A percentile compares a stretch with the other conserved stretches of the same genome.
Conservation (phyloP, 805 yeast species). For the Zygosaccharomyces rouxii region DNA sequence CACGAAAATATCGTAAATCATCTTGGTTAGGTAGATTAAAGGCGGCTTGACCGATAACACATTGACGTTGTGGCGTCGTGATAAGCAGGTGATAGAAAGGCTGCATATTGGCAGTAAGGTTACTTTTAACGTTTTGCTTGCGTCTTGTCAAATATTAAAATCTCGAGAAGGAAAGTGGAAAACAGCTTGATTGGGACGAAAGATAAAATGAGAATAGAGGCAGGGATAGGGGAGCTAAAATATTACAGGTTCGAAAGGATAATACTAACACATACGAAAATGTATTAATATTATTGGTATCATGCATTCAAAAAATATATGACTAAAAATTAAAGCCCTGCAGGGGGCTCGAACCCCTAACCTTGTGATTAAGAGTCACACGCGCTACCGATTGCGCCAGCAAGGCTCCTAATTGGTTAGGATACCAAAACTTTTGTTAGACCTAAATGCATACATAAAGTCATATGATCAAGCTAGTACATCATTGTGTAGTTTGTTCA, state of each 20-base stretch:
- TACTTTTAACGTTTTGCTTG: neutral
- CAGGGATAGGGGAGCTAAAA: too few species aligned
- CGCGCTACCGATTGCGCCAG: slow-evolving; percentile 29
- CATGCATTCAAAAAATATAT: too few species aligned
- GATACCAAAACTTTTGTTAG: too few species aligned
- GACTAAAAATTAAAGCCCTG: slow-evolving; percentile 22
- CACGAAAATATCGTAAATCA: neutral
- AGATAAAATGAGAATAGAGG: neutral
- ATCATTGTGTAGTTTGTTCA: too few species aligned
- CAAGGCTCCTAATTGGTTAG: slow-evolving; percentile 10
- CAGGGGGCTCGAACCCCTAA: slow-evolving; percentile 28
- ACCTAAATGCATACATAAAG: too few species aligned
- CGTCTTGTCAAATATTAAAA: neutral
- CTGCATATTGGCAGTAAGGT: too few species aligned
- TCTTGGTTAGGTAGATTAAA: neutral
- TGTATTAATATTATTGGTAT: too few species aligned
- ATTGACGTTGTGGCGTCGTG: neutral
- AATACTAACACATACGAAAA: too few species aligned
- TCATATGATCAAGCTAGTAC: too few species aligned
- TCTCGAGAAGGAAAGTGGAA: neutral
- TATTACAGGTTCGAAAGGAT: too few species aligned
- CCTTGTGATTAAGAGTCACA: slow-evolving; percentile 27
- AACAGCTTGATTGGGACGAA: neutral
- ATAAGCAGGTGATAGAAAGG: neutral
- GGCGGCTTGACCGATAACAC: neutral